A percentile compares a stretch with the other conserved stretches of the same genome.
These are phyloP conservation scores for Tremellales sp. DNA, from an alignment of 1,284 basidiomycete genomes.

Conservation along the genomic window DNA sequence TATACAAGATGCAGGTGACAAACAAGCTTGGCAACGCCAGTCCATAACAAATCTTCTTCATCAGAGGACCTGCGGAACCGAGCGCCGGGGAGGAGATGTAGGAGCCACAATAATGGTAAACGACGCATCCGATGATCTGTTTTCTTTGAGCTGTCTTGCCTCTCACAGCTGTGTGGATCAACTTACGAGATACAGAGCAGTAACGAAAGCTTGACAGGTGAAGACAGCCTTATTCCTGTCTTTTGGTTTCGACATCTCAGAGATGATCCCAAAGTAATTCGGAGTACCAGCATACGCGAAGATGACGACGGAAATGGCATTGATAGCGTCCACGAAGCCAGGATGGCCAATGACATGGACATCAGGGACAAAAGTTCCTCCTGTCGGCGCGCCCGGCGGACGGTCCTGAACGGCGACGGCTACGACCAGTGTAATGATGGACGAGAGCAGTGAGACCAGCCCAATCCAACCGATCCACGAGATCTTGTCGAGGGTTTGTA, in stretches of 20 bases:
- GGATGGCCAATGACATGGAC: conserved; percentile 22
- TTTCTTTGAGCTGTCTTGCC: conserved; percentile 6
- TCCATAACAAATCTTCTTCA: conserved; percentile 45
- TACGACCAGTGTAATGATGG: conserved; percentile 44
- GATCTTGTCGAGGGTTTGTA: conserved; percentile 45
- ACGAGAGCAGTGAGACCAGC: conserved; percentile 31
- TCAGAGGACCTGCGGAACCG: conserved; percentile 44
- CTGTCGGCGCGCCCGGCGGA: conserved; percentile 26
- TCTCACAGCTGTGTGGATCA: background rate
- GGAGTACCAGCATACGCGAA: conserved; percentile 40
- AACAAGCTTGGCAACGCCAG: conserved; percentile 40
- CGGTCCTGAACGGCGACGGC: conserved; percentile 46
- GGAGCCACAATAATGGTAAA: conserved; percentile 37
- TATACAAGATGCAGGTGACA: conserved; percentile 30
- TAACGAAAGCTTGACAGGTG: conserved; percentile 14
- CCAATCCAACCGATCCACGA: conserved; percentile 45
- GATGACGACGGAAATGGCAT: conserved; percentile 39
- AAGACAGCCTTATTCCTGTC: conserved; percentile 25
- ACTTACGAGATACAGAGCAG: conserved; percentile 1
- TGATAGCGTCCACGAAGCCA: conserved; percentile 39
- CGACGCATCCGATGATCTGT: conserved; percentile 24
- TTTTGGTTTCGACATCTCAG: conserved; percentile 47
- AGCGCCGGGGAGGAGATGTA: conserved; percentile 49
- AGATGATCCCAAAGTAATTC: conserved; percentile 41
- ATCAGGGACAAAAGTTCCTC: conserved; percentile 30